Conservation (phyloP, 1,284 basidiomycete genomes). For the Pterulicium gracile region DNA sequence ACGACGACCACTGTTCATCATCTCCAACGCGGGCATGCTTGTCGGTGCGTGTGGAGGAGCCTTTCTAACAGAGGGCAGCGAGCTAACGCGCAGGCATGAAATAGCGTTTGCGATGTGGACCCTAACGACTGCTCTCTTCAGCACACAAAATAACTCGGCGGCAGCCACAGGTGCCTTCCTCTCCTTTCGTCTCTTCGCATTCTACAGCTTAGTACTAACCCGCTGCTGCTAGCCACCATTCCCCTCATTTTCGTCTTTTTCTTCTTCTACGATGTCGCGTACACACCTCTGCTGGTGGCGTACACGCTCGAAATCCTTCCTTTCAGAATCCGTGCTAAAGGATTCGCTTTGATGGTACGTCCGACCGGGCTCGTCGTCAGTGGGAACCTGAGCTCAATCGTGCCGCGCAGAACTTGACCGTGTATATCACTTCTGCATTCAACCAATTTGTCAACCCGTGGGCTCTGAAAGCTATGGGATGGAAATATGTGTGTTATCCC, state of each 20-base stretch:
- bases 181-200: neutral
- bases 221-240: conserved; percentile 37
- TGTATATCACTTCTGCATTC: conserved; percentile 48
- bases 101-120: conserved; percentile 50
- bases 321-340: conserved; percentile 56
- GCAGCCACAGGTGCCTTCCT: conserved; percentile 40
- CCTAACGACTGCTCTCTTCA: conserved; percentile 46
- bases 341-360: conserved; percentile 53
- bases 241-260: conserved; percentile 65
- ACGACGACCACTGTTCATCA: conserved; percentile 50
- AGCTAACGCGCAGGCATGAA: no score
- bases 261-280: conserved; percentile 58
- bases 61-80: no score
- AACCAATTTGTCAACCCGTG: conserved; percentile 70
- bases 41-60: conserved; percentile 39
- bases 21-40: conserved; percentile 58
- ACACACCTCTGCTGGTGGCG: conserved; percentile 51
- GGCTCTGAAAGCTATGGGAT: conserved; percentile 47
- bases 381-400: conserved; percentile 5
- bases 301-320: conserved; percentile 64
- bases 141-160: conserved; percentile 28
- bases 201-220: neutral
- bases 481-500: neutral
- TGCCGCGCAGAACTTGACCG: conserved; percentile 41
- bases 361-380: neutral